Conservation (phyloP, 495 filamentous ascomycete species). For the Aspergillus affinis region DNA sequence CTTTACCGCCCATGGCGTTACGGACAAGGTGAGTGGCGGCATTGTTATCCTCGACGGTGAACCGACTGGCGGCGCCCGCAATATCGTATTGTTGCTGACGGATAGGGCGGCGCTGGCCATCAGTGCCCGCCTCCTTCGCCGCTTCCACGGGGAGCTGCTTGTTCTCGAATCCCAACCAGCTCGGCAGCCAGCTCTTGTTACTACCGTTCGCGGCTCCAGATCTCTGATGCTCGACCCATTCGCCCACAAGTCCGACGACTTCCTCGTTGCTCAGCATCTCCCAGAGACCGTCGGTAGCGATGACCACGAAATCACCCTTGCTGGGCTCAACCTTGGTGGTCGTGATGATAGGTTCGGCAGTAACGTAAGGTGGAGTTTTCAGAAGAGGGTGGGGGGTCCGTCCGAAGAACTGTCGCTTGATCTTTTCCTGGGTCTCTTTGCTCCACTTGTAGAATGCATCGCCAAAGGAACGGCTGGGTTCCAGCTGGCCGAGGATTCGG, state of each 20-base stretch:
- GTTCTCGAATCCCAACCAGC: slow-evolving; percentile 49
- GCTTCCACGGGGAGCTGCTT: slow-evolving; percentile 55
- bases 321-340: slow-evolving; percentile 92
- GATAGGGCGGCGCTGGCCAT: slow-evolving; percentile 66
- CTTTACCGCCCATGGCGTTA: slow-evolving; percentile 92
- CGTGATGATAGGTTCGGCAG: slow-evolving; percentile 91
- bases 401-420: slow-evolving; percentile 84
- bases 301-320: slow-evolving; percentile 90
- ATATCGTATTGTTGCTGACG: slow-evolving; percentile 82
- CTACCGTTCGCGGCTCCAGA: slow-evolving; percentile 35
- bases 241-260: slow-evolving; percentile 91
- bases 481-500: slow-evolving; percentile 85
- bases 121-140: slow-evolving; percentile 49
- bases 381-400: slow-evolving; percentile 67
- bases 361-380: slow-evolving; percentile 95
- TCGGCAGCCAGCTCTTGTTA: slow-evolving; percentile 47
- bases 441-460: slow-evolving; percentile 98
- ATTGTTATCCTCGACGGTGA: slow-evolving; percentile 94
- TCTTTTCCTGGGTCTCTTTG: slow-evolving; percentile 72
- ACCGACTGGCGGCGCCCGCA: slow-evolving; percentile 67
- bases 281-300: slow-evolving; percentile 97
- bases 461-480: slow-evolving; percentile 91
- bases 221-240: slow-evolving; percentile 85
- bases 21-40: slow-evolving; percentile 93
- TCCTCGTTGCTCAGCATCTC: slow-evolving; percentile 99